phyloP scores from a whole-genome alignment of 768 basidiomycete genomes.

The Aureoboletus auriporus region DNA sequence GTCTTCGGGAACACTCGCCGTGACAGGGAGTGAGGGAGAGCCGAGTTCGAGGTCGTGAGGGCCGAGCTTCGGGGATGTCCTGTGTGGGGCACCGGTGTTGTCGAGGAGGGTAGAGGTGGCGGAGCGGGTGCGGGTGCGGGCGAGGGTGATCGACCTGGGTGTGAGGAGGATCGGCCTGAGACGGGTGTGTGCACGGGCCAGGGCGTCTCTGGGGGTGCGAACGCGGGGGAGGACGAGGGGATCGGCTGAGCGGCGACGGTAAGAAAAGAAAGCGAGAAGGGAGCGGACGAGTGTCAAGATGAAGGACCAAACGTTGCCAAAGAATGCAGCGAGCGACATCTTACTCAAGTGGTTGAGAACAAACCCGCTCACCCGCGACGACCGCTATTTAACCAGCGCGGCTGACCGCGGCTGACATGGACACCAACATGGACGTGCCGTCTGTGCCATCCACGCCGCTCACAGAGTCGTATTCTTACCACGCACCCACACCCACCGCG shows the following conservation, averaged over 20 bases:
- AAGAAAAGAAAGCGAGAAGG: conserved; percentile 18
- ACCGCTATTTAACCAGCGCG: conserved; percentile 4
- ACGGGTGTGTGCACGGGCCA: conserved; percentile 10
- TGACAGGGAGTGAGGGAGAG: conserved; percentile 2
- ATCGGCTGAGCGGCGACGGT: conserved; percentile 9
- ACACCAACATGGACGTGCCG: conserved; percentile 32
- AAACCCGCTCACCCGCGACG: neutral
- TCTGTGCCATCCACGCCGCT: conserved; percentile 61
- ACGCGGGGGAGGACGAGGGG: conserved; percentile 7
- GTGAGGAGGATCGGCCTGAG: conserved; percentile 22
- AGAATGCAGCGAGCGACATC: conserved; percentile 3
- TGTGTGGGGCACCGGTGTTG: neutral
- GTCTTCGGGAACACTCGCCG: neutral
- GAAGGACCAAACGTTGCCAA: conserved; percentile 21
- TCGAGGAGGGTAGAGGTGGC: conserved; percentile 11
- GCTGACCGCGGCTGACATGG: conserved; percentile 9
- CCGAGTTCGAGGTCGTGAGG: conserved; percentile 15
- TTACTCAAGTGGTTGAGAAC: no score
- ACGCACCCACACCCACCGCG: conserved; percentile 66
- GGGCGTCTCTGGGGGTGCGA: conserved; percentile 4
- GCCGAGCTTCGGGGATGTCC: conserved; percentile 19
- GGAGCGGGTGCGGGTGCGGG: conserved; percentile 7
- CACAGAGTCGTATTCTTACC: conserved; percentile 70
- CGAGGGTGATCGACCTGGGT: conserved; percentile 4
- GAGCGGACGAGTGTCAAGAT: conserved; percentile 28